Percentiles rank a stretch among this genome's conserved stretches.
Conservation (phyloP, 2,329 filamentous ascomycete species). For the Paraphoma chrysanthemicola region DNA sequence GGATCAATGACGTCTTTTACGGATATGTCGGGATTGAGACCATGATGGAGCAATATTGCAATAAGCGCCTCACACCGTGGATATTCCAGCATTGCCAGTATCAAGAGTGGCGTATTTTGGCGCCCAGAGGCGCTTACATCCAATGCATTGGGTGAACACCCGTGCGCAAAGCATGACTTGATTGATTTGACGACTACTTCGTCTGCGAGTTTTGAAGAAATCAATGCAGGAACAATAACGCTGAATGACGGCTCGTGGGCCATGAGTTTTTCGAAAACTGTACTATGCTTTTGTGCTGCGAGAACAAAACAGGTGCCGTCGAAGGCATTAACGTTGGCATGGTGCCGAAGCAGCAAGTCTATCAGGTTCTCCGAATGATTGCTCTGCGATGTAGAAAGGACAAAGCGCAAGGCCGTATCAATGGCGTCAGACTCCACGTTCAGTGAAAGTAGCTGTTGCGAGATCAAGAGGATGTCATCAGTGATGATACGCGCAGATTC, state of each 20-base stretch:
- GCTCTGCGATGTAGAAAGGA: constrained; percentile 19
- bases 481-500: constrained; percentile 1
- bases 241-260: constrained; percentile 57
- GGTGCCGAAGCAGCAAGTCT: constrained; percentile 31
- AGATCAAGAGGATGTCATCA: constrained; percentile 16
- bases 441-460: constrained; percentile 29
- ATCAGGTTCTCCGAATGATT: constrained; percentile 19
- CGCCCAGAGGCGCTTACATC: constrained; percentile 13
- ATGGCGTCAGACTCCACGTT: constrained; percentile 39
- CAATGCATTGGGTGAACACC: constrained; percentile 30
- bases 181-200: constrained; percentile 53
- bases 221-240: constrained; percentile 64
- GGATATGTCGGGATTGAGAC: constrained; percentile 50
- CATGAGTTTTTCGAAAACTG: constrained; percentile 36
- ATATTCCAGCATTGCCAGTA: constrained; percentile 34
- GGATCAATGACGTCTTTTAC: constrained; percentile 55
- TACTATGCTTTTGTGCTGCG: constrained; percentile 31
- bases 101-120: constrained; percentile 24
- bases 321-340: constrained; percentile 39
- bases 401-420: constrained; percentile 31
- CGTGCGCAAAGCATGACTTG: constrained; percentile 63
- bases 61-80: constrained; percentile 30
- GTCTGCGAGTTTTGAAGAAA: constrained; percentile 60
- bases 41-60: constrained; percentile 28
- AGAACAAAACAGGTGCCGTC: constrained; percentile 41